phyloP scores from a whole-genome alignment of 768 basidiomycete species.

The Myochromella boudieri region DNA sequence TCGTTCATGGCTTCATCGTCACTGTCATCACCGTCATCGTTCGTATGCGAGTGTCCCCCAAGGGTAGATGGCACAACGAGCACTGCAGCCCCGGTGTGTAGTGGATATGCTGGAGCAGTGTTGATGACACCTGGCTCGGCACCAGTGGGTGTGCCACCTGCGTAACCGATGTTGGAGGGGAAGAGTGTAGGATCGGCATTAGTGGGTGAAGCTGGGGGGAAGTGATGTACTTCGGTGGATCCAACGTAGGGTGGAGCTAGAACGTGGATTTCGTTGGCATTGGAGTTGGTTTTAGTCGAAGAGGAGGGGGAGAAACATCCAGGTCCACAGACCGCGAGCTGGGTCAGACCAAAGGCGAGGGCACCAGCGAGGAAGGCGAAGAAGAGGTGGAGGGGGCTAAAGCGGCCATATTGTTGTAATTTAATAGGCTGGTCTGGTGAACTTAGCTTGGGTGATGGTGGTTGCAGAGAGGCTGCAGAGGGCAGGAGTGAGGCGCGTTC shows the following conservation, averaged over 20 bases:
- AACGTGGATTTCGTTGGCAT: constrained; percentile 21
- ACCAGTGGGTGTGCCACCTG: constrained; percentile 77
- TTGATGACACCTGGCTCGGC: constrained; percentile 72
- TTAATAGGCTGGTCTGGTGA: constrained; percentile 10
- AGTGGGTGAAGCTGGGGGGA: constrained; percentile 72
- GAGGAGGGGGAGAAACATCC: constrained; percentile 32
- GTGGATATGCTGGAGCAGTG: constrained; percentile 77
- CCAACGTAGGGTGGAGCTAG: constrained; percentile 70
- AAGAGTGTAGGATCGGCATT: constrained; percentile 73
- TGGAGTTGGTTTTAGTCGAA: constrained; percentile 1
- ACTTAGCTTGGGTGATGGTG: background rate
- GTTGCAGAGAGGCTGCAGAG: constrained; percentile 6
- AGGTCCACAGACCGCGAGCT: constrained; percentile 45
- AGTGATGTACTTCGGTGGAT: constrained; percentile 66
- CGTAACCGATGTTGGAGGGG: constrained; percentile 74
- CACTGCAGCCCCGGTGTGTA: constrained; percentile 68
- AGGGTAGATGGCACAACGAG: constrained; percentile 53
- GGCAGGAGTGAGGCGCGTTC: constrained; percentile 41
- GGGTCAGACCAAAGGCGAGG: constrained; percentile 47
- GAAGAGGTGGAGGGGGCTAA: constrained; percentile 37
- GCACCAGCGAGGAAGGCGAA: constrained; percentile 56
- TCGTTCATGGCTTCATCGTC: constrained; percentile 9
- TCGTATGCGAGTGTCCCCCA: too few species aligned
- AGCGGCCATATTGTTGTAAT: constrained; percentile 24
- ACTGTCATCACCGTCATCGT: too few species aligned